These are phyloP conservation scores for Pneumocystis carinii DNA, from an alignment of 1,139 yeast species.

Conservation along the genomic window DNA sequence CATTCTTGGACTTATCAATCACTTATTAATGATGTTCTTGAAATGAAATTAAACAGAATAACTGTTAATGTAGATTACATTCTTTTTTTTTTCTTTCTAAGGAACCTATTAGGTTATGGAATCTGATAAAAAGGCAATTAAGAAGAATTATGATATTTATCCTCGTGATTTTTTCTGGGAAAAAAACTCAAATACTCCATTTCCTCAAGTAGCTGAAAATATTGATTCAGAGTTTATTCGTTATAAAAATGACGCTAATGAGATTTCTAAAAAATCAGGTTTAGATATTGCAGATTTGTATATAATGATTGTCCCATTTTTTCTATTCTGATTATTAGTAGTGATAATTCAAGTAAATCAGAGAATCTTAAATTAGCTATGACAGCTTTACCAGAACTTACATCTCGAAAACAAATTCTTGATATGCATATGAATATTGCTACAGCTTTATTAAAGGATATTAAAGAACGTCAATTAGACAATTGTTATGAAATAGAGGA, in stretches of 20 bases:
- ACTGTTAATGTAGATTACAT: conserved; percentile 37
- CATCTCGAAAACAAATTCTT: conserved; percentile 71
- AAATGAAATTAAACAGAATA: conserved; percentile 63
- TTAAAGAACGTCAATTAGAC: conserved; percentile 74
- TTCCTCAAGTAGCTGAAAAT: conserved; percentile 95
- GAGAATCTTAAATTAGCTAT: conserved; percentile 77
- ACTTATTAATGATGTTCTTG: conserved; percentile 83
- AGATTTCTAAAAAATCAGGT: conserved; percentile 67
- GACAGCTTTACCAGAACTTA: conserved; percentile 78
- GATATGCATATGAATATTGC: conserved; percentile 97
- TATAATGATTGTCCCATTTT: neutral
- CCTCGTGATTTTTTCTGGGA: conserved; percentile 89
- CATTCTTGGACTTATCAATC: conserved; percentile 98
- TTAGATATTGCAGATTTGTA: conserved; percentile 29
- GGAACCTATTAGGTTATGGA: conserved; percentile 8
- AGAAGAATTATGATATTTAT: conserved; percentile 66
- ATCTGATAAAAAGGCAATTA: conserved; percentile 23
- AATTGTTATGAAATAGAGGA: conserved; percentile 90
- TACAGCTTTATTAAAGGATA: conserved; percentile 64
- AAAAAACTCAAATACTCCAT: conserved; percentile 69
- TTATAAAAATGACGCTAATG: conserved; percentile 78
- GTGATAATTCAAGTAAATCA: conserved; percentile 30
- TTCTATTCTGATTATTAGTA: neutral
- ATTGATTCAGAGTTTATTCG: conserved; percentile 69
- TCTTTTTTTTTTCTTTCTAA: neutral